Base-by-base conservation (phyloP, 345 rosid species). In the Salix koriyanagi region DNA sequence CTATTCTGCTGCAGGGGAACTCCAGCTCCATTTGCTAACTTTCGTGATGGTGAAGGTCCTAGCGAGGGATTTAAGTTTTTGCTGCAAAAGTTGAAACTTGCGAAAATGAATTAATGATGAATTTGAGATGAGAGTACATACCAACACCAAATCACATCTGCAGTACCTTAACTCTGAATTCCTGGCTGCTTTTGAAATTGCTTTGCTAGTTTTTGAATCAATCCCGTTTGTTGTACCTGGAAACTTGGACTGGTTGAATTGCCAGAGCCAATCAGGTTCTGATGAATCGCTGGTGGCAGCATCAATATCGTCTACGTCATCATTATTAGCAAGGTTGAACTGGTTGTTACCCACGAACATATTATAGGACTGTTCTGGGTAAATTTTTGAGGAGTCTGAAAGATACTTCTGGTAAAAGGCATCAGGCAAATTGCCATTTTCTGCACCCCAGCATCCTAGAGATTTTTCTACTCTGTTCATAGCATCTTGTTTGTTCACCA, bases 231-330 rank as follows among this genome's bases (percentile, higher is more conserved):
- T 44, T 65, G 85, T 30, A 79, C 89, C 78, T 44, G 84, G 71
- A 68, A 89, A 77, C 80, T 89, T 95, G 83, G 94, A 76, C 67
- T 89, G 97, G 83, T 89, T 93, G 72, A 83, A 90, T 67, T 91
- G 98, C 98, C 99, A 96, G 34, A 90, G 91, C 90, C 91, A 83
- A 81, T 96, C 96, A 72, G 90, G 87, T 79, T 96, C 99, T 2
- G 97, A 93, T 46, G 96, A 91, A 80, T 96, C 98, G 74, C 98
- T 91, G 48, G 97, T 91, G 71, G 86, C 91, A 78, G 93, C 98
- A 84, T 96, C 99, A 41, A 89, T 70, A 82, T 95, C 98, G 69
- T 91, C 96, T 68, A 79, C 74, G 46, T 84, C 91, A 48, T 88
- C 92, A 41, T 84, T 85, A 64, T 60, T 79, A 37, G 84, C 80